Percentiles rank a stretch among this genome's conserved stretches.
Evolutionary conservation across 2,329 filamentous ascomycete species (phyloP).

Genomic region (Fonsecaea pugnacius): DNA sequence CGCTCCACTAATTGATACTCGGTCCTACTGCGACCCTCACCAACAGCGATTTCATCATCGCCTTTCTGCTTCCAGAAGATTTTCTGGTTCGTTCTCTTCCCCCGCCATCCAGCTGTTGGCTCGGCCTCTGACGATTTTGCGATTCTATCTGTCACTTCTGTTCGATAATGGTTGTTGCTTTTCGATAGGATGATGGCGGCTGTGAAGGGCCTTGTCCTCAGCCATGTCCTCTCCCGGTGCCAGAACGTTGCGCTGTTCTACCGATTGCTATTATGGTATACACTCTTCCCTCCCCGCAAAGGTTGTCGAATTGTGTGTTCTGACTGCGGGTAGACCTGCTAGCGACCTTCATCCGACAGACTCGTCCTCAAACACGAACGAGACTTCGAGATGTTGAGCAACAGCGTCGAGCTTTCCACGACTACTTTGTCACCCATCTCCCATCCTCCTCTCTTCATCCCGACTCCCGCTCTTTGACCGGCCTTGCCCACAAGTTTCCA

Average conservation of each 20-base stretch:
- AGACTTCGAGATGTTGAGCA: constrained; percentile 21
- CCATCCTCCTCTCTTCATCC: constrained; percentile 92
- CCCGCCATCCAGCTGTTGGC: not conserved
- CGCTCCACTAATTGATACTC: not conserved
- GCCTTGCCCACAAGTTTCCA: constrained; percentile 81
- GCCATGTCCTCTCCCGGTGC: constrained; percentile 33
- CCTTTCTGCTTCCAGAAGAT: not conserved
- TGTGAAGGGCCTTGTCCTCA: constrained; percentile 21
- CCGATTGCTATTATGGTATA: constrained; percentile 33
- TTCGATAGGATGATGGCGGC: constrained; percentile 34
- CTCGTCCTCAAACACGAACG: constrained; percentile 25
- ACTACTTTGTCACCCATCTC: constrained; percentile 96
- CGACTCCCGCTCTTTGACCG: constrained; percentile 68
- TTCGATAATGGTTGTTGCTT: constrained; percentile 16
- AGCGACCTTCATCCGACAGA: constrained; percentile 41
- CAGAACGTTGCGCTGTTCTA: constrained; percentile 26
- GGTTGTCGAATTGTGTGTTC: constrained; percentile 4
- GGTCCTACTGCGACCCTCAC: not conserved
- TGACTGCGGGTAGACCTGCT: constrained; percentile 43
- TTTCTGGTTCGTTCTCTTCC: not conserved
- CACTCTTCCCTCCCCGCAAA: constrained; percentile 24
- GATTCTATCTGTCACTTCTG: not conserved
- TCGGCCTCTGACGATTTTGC: not conserved
- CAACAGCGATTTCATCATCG: constrained; percentile 1
- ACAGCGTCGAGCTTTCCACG: constrained; percentile 71